Evolutionary conservation across 345 rosid species (phyloP).

Genomic region (Eucalyptus coolabah): DNA sequence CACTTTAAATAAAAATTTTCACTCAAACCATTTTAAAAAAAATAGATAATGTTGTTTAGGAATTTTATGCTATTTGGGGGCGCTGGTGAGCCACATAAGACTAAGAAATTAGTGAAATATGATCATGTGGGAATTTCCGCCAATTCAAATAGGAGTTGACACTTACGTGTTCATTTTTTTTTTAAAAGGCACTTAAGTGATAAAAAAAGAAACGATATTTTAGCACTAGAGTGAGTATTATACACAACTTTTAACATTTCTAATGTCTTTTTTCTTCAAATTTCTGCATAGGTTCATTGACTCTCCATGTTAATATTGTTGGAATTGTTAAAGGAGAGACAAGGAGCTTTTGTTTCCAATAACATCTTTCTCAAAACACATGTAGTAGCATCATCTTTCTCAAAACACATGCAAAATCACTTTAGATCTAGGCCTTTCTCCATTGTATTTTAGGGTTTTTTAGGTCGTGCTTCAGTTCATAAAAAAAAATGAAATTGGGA

Average conservation of each 20-base stretch:
- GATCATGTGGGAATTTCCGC: fast-evolving
- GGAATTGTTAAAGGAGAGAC: neutral
- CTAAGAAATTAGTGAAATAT: no score
- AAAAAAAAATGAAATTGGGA: neutral
- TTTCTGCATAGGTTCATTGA: neutral
- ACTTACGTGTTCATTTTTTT: no score
- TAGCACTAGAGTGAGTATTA: fast-evolving
- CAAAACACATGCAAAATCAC: neutral
- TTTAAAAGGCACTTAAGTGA: no score
- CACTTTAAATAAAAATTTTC: neutral
- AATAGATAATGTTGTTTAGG: neutral
- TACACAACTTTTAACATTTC: fast-evolving
- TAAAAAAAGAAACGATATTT: fast-evolving
- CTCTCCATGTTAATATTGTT: neutral
- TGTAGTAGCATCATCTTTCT: neutral
- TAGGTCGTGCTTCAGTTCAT: fast-evolving
- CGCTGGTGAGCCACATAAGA: fast-evolving
- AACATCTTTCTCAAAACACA: neutral
- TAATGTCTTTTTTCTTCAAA: no score
- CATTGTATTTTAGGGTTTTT: neutral
- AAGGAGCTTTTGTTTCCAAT: neutral
- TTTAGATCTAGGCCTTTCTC: neutral
- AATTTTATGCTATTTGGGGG: neutral
- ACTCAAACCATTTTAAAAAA: neutral
- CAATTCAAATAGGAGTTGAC: fast-evolving